A percentile compares a stretch with the other conserved stretches of the same genome.
Conservation (phyloP, 1,284 basidiomycete species). For the Anthracocystis walkeri region DNA sequence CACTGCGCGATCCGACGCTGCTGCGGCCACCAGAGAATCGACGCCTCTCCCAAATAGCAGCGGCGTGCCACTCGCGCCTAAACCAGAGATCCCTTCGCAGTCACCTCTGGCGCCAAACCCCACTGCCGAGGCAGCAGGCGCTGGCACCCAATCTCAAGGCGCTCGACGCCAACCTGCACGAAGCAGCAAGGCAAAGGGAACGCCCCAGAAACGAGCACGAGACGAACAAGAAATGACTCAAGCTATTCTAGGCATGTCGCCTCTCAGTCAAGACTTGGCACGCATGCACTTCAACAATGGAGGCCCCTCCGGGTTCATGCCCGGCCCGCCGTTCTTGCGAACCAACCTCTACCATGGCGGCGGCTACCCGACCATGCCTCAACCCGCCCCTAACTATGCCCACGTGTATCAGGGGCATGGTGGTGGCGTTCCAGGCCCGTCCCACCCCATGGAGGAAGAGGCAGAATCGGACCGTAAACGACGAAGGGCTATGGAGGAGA, state of each 20-base stretch:
- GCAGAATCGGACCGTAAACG: slow-evolving; percentile 32
- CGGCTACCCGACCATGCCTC: slow-evolving; percentile 3
- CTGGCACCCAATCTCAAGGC: not conserved
- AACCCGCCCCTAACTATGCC: slow-evolving; percentile 12
- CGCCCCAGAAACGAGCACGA: slow-evolving; percentile 33
- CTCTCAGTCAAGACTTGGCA: slow-evolving; percentile 40
- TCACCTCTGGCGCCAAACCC: not conserved
- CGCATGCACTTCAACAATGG: slow-evolving; percentile 36
- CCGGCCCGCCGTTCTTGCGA: slow-evolving; percentile 21
- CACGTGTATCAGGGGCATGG: slow-evolving; percentile 6
- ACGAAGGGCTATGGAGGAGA: slow-evolving; percentile 18
- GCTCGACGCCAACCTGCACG: slow-evolving; percentile 23
- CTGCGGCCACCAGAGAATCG: not conserved
- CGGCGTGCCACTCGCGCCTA: slow-evolving; percentile 8
- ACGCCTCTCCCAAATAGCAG: slow-evolving; percentile 4
- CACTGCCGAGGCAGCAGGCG: not conserved
- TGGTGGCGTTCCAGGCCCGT: not conserved
- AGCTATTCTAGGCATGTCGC: slow-evolving; percentile 30
- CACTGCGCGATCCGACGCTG: not conserved
- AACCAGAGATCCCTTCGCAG: not conserved
- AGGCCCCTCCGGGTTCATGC: slow-evolving; percentile 5
- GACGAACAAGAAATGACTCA: slow-evolving; percentile 19
- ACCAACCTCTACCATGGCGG: slow-evolving; percentile 10
- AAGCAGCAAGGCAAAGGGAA: slow-evolving; percentile 18
- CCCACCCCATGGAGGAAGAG: slow-evolving; percentile 9